phyloP scores from a whole-genome alignment of 345 rosid genomes.

The Linum tenue region DNA sequence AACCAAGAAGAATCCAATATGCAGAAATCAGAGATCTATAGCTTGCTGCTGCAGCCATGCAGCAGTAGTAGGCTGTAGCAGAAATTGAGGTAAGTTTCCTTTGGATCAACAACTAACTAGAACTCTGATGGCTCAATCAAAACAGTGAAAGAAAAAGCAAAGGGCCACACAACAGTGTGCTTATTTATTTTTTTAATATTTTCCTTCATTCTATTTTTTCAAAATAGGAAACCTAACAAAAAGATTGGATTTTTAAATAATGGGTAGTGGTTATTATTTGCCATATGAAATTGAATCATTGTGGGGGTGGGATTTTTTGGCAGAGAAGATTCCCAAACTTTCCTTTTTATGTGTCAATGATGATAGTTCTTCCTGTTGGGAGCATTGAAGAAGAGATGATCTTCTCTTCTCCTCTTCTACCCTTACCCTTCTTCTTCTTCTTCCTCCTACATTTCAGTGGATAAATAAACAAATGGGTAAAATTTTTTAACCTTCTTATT shows the following conservation, averaged over 20 bases:
- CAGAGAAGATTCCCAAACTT: constrained; percentile 29
- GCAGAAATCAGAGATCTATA: background rate
- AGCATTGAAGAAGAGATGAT: constrained; percentile 10
- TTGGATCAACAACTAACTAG: background rate
- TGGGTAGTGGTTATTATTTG: background rate
- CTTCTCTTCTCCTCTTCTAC: constrained; percentile 10
- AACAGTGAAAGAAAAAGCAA: background rate
- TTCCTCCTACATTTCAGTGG: constrained; percentile 51
- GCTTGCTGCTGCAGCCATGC: background rate
- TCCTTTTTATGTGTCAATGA: constrained; percentile 25
- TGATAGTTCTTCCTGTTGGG: constrained; percentile 29
- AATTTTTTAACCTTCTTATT: constrained; percentile 33
- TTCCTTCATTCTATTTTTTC: too few relatives aligned
- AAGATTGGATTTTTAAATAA: background rate
- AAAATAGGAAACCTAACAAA: too few relatives aligned
- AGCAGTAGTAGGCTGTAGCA: background rate
- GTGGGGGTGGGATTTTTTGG: constrained; percentile 4
- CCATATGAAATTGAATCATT: background rate
- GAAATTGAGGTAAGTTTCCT: background rate
- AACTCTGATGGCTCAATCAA: background rate
- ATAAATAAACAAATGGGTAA: constrained; percentile 12
- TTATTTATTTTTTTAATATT: too few relatives aligned
- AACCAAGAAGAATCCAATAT: background rate
- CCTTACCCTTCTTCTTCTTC: constrained; percentile 16
- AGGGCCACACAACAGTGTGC: background rate